These are phyloP conservation scores for Somion occarium DNA, from an alignment of 1,284 basidiomycete genomes.

Conservation along the genomic window DNA sequence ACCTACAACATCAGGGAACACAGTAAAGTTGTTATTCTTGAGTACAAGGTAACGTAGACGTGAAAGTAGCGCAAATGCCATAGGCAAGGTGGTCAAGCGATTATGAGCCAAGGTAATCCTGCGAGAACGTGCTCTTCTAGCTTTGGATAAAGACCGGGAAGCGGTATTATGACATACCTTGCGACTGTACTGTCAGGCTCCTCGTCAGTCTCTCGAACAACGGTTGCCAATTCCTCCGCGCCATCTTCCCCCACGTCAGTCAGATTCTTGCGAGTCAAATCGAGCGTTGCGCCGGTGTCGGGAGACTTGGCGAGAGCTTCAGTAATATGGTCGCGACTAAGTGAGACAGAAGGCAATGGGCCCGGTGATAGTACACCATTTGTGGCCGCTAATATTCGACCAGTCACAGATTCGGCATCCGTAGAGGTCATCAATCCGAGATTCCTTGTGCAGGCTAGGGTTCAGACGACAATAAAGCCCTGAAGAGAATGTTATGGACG, in stretches of 20 bases:
- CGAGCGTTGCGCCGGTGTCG: constrained; percentile 78
- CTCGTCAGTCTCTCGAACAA: constrained; percentile 46
- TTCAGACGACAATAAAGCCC: neutral
- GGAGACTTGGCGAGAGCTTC: constrained; percentile 65
- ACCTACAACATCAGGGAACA: constrained; percentile 86
- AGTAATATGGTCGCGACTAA: constrained; percentile 53
- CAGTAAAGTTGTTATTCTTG: constrained; percentile 80
- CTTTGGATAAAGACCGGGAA: neutral
- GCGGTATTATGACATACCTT: constrained; percentile 45
- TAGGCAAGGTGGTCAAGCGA: constrained; percentile 74
- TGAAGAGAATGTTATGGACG: neutral
- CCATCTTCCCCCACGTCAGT: constrained; percentile 72
- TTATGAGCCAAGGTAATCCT: constrained; percentile 91
- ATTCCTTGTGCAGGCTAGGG: neutral
- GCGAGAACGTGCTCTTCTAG: neutral
- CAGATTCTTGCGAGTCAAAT: constrained; percentile 74
- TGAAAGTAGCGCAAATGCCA: constrained; percentile 72
- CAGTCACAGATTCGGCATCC: constrained; percentile 11
- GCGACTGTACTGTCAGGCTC: constrained; percentile 58
- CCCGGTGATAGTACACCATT: constrained; percentile 16
- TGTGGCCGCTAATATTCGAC: constrained; percentile 10
- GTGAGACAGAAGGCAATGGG: constrained; percentile 34
- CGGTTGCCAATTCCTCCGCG: constrained; percentile 65
- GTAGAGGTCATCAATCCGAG: constrained; percentile 11
- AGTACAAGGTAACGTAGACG: constrained; percentile 91